Base-by-base conservation (phyloP, 352 stramenopile species). In the Pythium sukuiense region DNA sequence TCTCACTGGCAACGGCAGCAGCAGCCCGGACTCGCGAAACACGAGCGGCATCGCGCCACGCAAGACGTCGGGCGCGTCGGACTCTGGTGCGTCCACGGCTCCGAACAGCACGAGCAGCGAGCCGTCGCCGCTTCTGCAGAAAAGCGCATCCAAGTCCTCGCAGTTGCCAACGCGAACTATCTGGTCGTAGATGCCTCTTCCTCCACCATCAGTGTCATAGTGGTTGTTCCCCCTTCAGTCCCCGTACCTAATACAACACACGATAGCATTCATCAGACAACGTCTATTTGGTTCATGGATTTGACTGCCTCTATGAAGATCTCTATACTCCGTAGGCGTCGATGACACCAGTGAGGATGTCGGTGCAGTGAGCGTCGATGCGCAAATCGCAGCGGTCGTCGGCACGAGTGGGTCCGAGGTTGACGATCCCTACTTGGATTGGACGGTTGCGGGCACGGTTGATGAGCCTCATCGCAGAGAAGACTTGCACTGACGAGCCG, bases 401-500 rank as follows among this genome's bases (percentile, higher is more conserved):
- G 0, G 80, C 91, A 37, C 92, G 87, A 43, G 92, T 98, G 1
- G 81, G 77, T 20, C 92, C 92, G 32, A 95, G 72, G 63, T 97
- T 98, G 16, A 98, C 57, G 52, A 98, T 92, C 39, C 75, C 90
- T 24, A 97, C 77, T 8, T 81, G 85, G 50, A 94, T 85, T 32
- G 85, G 77, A 16, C 66, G 69, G 37, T 80, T 65, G 30, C 80
- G 76, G 8, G 91, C 96, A 8, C 82, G 77, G 57, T 89, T 88
- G 41, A 97, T 81, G 45, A 99, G 85, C 30, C 96, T 88, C 89
- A 96, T 98, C 26, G 92, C 94, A 3, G 92, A 98, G 69, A 98
- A 96, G 7, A 99, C 96, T 33, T 97, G 90, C 11, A 99, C 74
- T 48, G 91, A 98, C 4, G 91, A 97, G 26, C 96, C 97, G 14